Conservation (phyloP, 2,329 filamentous ascomycete genomes). For the Penicillium janthinellum region DNA sequence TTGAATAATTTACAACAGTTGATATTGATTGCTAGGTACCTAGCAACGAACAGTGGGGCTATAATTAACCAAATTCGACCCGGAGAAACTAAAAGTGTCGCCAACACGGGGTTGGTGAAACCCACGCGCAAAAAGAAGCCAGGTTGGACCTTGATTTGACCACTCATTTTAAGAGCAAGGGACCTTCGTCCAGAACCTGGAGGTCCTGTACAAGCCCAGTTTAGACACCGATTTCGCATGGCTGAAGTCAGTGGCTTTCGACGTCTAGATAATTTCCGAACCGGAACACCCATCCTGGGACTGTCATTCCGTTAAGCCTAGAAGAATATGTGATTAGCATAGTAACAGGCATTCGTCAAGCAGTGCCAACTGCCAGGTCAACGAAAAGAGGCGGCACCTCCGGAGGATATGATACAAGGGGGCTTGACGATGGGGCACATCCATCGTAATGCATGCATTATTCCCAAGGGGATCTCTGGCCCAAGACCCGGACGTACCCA, state of each 20-base stretch:
- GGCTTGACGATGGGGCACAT: conserved; percentile 5
- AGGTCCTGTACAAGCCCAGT: conserved; percentile 5
- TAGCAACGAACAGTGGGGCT: conserved; percentile 1
- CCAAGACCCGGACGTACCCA: conserved; percentile 9
- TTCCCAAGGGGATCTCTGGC: conserved; percentile 2
- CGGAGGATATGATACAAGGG: conserved; percentile 2
- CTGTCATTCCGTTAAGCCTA: not conserved
- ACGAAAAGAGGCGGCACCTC: not conserved
- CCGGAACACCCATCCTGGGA: not conserved
- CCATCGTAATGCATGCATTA: conserved; percentile 3
- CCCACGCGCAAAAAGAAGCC: conserved; percentile 4
- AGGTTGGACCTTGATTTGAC: not conserved
- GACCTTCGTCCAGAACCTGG: conserved; percentile 1
- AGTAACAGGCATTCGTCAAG: conserved; percentile 1
- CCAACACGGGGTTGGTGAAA: not conserved
- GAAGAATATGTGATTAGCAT: too few species aligned
- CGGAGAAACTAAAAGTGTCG: not conserved
- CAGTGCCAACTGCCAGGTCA: not conserved
- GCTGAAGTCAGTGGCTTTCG: not conserved
- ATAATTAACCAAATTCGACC: not conserved
- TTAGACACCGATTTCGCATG: not conserved
- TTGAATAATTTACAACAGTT: not conserved
- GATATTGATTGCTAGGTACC: not conserved
- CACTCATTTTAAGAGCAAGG: conserved; percentile 8
- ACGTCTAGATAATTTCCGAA: not conserved